Evolutionary conservation across 108 stramenopile species (phyloP).

Genomic region (Cyclotella baltica): DNA sequence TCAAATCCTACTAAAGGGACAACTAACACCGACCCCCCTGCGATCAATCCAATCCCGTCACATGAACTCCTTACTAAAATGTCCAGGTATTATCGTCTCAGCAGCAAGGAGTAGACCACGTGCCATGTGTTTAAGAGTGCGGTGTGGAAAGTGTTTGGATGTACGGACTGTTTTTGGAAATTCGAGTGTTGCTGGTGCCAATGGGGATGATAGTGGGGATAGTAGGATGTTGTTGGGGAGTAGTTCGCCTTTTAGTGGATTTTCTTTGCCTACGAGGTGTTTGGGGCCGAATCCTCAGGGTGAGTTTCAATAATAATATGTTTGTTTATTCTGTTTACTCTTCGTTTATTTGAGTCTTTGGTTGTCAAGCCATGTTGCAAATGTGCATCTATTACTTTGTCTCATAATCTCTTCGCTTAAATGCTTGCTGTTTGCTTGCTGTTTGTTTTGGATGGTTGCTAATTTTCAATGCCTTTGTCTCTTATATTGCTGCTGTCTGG

Average conservation of each 20-base stretch:
- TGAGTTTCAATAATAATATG: background rate
- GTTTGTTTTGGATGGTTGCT: too few species aligned
- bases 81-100: conserved; percentile 96
- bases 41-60: conserved; percentile 93
- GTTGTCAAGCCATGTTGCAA: too few species aligned
- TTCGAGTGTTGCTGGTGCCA: conserved; percentile 32
- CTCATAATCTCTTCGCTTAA: too few species aligned
- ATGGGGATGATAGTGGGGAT: background rate
- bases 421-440: too few species aligned
- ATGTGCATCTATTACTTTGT: too few species aligned
- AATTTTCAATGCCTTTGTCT: too few species aligned
- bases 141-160: conserved; percentile 89
- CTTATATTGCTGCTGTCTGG: too few species aligned
- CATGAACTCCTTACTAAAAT: conserved; percentile 91
- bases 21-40: conserved; percentile 80
- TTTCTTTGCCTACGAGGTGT: conserved; percentile 46
- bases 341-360: background rate
- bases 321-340: background rate
- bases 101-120: conserved; percentile 85
- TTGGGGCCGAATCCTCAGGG: conserved; percentile 58
- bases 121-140: conserved; percentile 81
- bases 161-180: conserved; percentile 60
- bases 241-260: conserved; percentile 39
- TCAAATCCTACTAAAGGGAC: conserved; percentile 81
- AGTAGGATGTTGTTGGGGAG: background rate